Evolutionary conservation across 768 basidiomycete genomes (phyloP).

Genomic region (Mycena epipterygia): DNA sequence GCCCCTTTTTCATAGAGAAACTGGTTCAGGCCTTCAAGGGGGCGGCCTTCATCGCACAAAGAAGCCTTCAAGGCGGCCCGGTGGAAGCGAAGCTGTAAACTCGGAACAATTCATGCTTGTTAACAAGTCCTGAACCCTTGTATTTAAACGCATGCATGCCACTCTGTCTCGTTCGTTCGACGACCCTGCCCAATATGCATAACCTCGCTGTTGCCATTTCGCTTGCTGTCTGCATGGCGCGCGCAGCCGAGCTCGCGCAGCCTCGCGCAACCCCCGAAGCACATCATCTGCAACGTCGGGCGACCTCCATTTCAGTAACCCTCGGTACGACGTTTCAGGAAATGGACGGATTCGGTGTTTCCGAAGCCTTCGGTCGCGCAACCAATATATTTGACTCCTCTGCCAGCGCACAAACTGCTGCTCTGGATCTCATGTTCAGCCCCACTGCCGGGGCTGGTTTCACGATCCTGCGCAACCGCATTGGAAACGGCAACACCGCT

Average conservation of each 20-base stretch:
- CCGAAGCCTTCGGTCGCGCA: conserved; percentile 29
- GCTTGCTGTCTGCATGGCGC: background rate
- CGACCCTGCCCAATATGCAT: background rate
- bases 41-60: too few relatives aligned
- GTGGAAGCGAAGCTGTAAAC: too few relatives aligned
- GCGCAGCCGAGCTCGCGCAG: background rate
- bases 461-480: conserved; percentile 30
- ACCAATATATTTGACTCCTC: conserved; percentile 12
- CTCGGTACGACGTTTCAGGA: conserved; percentile 21
- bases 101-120: background rate
- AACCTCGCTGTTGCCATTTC: background rate
- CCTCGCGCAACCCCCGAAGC: background rate
- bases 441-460: conserved; percentile 27
- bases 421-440: conserved; percentile 26
- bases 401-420: conserved; percentile 22
- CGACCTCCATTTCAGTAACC: conserved; percentile 20
- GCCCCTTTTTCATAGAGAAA: too few relatives aligned
- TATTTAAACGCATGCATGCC: background rate
- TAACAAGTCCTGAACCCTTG: background rate
- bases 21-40: too few relatives aligned
- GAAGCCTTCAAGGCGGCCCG: too few relatives aligned
- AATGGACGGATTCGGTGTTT: conserved; percentile 31
- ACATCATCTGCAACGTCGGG: conserved; percentile 4
- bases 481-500: conserved; percentile 27
- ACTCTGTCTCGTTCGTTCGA: background rate